Conservation (phyloP, 176 grass and related monocot species). For the Avena sativa region DNA sequence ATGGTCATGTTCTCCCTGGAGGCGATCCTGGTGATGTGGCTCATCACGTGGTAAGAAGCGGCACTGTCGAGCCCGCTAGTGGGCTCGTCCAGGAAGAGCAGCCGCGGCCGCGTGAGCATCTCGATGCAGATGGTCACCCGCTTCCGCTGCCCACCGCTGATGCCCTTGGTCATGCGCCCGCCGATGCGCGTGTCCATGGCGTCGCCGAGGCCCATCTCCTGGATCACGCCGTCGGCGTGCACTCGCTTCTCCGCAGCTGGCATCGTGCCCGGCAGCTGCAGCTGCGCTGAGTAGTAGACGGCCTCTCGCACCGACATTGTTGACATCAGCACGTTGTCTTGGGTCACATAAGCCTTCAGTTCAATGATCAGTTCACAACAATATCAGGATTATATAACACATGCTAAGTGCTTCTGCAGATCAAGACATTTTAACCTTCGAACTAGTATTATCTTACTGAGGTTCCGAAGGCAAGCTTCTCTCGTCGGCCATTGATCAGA, state of each 20-base stretch:
- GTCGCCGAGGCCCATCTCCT: slow-evolving; percentile 63
- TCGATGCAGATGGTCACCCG: slow-evolving; percentile 67
- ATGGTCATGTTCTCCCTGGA: slow-evolving; percentile 46
- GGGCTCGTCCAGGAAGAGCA: slow-evolving; percentile 98
- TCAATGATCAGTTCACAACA: not conserved
- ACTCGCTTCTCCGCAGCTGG: slow-evolving; percentile 42
- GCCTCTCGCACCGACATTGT: slow-evolving; percentile 64
- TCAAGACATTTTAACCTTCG: not conserved
- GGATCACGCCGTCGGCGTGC: slow-evolving; percentile 50
- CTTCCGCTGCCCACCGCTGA: slow-evolving; percentile 62
- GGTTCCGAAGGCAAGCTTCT: slow-evolving; percentile 52
- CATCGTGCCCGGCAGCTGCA: slow-evolving; percentile 65
- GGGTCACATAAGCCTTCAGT: slow-evolving; percentile 66
- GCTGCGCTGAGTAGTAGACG: slow-evolving; percentile 63
- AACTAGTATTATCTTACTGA: slow-evolving; percentile 30
- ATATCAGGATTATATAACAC: not conserved
- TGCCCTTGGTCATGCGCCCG: slow-evolving; percentile 56
- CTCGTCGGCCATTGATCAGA: slow-evolving; percentile 3
- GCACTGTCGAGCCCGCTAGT: slow-evolving; percentile 96
- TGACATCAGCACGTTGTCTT: slow-evolving; percentile 73
- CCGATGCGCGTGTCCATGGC: slow-evolving; percentile 63
- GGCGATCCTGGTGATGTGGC: slow-evolving; percentile 39
- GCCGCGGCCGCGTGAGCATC: slow-evolving; percentile 57
- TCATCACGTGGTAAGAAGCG: slow-evolving; percentile 60
- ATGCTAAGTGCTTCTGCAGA: not conserved